Base-by-base conservation (phyloP, 768 basidiomycete genomes). In the Hygrocybe punicea region DNA sequence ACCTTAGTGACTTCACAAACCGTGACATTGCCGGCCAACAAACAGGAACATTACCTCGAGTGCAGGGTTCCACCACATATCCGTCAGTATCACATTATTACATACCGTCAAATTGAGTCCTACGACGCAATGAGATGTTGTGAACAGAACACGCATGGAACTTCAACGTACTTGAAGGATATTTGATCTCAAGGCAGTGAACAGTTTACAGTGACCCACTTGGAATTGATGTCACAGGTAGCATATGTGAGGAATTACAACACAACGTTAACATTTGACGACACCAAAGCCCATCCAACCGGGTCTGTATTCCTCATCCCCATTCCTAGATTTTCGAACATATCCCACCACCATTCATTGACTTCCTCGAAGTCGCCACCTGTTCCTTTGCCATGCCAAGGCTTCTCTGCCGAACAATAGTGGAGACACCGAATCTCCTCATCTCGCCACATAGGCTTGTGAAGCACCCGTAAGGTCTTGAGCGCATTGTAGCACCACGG, bases 31-130 rank as follows among this genome's bases (percentile, higher is more conserved):
- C n/a, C n/a, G n/a, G 17, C n/a, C 13, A 40, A 36, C 14, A 24
- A 49, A 42, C n/a, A n/a, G 11, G 44, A 5, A 67, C 81, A n/a
- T 60, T 61, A 89, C 87, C 72, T 91, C 90, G 4, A 91, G 77
- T 0, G 89, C 91, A 11, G 91, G 91, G 69, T 93, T 89, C 93
- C 95, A 98, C 94, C 95, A 98, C 58, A 94, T 73, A 68, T 97
- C 96, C 55, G 93, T 82, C 3, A 98, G 80, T 62, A 98, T 89
- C 37, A 98, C 94, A 61, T 96, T 92, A 69, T 94, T 96, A 72
- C 95, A 98, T 36, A 85, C 87, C 0, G 93, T 93, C 64, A 98
- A 68, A 67, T 98, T 97, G 45, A 98, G 81, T 45, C 93, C 93
- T 85, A 59, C 24, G 16, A 49, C 39, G 16, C 42, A 49, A 53